Base-by-base conservation (phyloP, 139 green algal species). In the Chlorella sp. region DNA sequence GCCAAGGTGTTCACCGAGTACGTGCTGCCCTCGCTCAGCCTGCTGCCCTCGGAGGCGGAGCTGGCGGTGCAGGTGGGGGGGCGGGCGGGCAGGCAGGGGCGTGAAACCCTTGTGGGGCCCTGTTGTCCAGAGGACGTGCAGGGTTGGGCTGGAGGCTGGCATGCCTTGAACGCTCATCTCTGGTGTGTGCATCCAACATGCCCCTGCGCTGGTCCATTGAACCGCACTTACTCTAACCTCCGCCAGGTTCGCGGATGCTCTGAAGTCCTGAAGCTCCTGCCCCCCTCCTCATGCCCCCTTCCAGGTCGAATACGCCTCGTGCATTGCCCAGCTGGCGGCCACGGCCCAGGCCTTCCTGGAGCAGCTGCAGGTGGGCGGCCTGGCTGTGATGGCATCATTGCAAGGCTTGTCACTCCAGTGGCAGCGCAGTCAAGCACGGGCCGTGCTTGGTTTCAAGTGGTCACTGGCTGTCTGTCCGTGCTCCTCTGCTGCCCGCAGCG, bases 1-100 rank as follows among this genome's bases (percentile, higher is more conserved):
- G 89, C 90, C 73, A 94, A 94, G 58, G 84, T 98, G 1, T 98
- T 98, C 82, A 91, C 92, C 26, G 96, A 99, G 87, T 99, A 99
- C 88, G 89, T 99, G 34, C 90, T 99, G 76, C 97, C 97, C 8
- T 93, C 92, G 17, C 87, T 99, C 46, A 96, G 93, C 1, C 84
- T 97, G 73, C 90, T 98, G 51, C 95, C 97, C 26, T 89, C 89
- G 34, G 95, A 99, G 83, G 41, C 77, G 13, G 97, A 99, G 89
- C 94, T 98, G 84, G 76, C 69, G 28, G 94, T 99, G 69, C 87
- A 95, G n/a, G 91, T 96, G 28, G 88, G 46, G 46, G 51, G 92
- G 67, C 96, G 95, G 76, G 92, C 92, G 2, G 80, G 76, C 51
- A 88, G 9, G n/a, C n/a, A n/a, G n/a, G n/a, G n/a, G n/a, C n/a